Percentiles rank a stretch among this genome's conserved stretches.
Evolutionary conservation across 306 rosid genomes (phyloP).

Genomic region (Vachellia pachyceras): DNA sequence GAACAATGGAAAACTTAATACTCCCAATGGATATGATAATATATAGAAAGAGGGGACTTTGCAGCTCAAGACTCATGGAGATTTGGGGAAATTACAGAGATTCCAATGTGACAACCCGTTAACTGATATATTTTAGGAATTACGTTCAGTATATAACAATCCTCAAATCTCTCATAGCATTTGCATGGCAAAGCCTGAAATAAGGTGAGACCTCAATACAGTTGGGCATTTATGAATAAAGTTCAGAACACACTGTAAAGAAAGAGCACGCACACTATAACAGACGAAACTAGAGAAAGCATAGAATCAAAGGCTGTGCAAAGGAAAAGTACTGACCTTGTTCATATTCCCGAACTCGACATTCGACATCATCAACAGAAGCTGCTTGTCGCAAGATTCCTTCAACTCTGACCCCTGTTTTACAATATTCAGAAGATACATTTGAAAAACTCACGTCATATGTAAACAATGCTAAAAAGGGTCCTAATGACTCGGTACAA

Average conservation of each 20-base stretch:
- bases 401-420: conserved; percentile 74
- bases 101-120: neutral
- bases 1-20: conserved; percentile 7
- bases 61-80: neutral
- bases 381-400: conserved; percentile 92
- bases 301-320: neutral
- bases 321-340: conserved; percentile 57
- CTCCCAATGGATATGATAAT: neutral
- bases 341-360: conserved; percentile 75
- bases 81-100: conserved; percentile 1
- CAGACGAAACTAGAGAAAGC: neutral
- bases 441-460: neutral
- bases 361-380: conserved; percentile 83
- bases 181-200: conserved; percentile 17
- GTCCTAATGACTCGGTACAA: neutral
- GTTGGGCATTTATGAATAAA: conserved; percentile 7
- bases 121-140: conserved; percentile 2
- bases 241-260: conserved; percentile 30
- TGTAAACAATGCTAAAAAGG: conserved; percentile 29
- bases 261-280: conserved; percentile 9
- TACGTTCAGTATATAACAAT: neutral
- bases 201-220: neutral
- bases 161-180: neutral
- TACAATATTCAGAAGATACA: conserved; percentile 36
- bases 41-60: too few relatives aligned